Base-by-base conservation (phyloP, 2,329 filamentous ascomycete genomes). In the Fusarium sulawesiense region DNA sequence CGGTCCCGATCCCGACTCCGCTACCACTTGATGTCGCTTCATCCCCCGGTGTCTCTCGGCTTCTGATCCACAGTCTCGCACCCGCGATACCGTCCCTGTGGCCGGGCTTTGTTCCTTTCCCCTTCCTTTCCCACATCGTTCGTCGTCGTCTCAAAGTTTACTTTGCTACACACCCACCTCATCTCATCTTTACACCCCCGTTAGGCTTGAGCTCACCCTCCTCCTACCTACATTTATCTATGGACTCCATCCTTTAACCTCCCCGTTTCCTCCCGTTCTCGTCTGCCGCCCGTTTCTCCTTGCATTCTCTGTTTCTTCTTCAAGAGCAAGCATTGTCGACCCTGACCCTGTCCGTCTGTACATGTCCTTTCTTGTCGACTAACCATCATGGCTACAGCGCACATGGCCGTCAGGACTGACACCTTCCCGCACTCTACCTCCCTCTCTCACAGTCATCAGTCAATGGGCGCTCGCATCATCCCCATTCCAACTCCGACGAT, bases 401-500 rank as follows among this genome's bases (percentile, higher is more conserved):
- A 82, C 79, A 87, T 87, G 85, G 85, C 84, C 75, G 80, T 84
- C 75, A 83, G 81, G 75, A 85, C 82, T 82, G 84, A 87, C 74
- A 84, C 81, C 77, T 81, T 81, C 75, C 83, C 82, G 76, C 80
- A 81, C 77, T 80, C 81, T 74, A 78, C 76, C 66, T 75, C 79
- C 69, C 75, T 80, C 70, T 76, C 78, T 68, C 80, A 83, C 62
- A 78, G 80, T 66, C 79, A 86, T 68, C 79, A 86, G 64, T 80
- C 80, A 77, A 83, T 84, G 80, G 82, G 83, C 75, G 79, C 82
- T 72, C 85, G 86, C 76, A 87, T 88, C 47, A 81, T 90, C 49
- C 87, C 88, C 56, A 87, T 89, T 70, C 81, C 86, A 65, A 83
- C 84, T 60, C 85, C 87, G 40, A 86, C 83, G 63, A 86, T 88